Conservation (phyloP, 352 stramenopile species). For the Peronospora farinosa region DNA sequence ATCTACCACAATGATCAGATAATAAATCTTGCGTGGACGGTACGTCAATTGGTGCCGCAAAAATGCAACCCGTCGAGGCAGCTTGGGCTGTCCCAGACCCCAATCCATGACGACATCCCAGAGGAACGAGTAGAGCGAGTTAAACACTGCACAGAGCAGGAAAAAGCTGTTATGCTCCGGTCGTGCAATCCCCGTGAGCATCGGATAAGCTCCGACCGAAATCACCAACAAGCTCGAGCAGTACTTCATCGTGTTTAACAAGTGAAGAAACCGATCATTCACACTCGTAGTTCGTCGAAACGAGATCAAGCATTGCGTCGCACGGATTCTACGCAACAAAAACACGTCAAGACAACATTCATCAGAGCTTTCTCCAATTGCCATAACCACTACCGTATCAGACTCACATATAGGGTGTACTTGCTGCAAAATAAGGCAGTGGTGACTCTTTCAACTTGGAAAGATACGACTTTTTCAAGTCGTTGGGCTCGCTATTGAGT, state of each 20-base stretch:
- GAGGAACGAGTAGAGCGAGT: slow-evolving; percentile 93
- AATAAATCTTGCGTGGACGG: slow-evolving; percentile 78
- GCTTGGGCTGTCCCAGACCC: slow-evolving; percentile 78
- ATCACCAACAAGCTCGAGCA: slow-evolving; percentile 76
- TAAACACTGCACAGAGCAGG: slow-evolving; percentile 79
- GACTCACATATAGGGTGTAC: slow-evolving; percentile 64
- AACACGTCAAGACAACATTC: slow-evolving; percentile 1
- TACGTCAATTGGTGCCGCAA: slow-evolving; percentile 70
- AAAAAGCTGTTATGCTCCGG: slow-evolving; percentile 66
- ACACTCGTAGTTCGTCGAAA: slow-evolving; percentile 60
- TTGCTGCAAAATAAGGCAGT: slow-evolving; percentile 65
- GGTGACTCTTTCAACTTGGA: slow-evolving; percentile 70
- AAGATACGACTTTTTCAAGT: slow-evolving; percentile 46
- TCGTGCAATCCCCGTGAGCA: slow-evolving; percentile 46
- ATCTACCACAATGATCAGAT: slow-evolving; percentile 88
- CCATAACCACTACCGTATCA: not conserved
- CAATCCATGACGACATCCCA: slow-evolving; percentile 98
- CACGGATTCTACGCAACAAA: slow-evolving; percentile 47
- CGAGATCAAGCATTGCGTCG: slow-evolving; percentile 75
- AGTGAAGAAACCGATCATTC: slow-evolving; percentile 74
- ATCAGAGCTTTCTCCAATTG: not conserved
- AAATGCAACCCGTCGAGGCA: slow-evolving; percentile 37
- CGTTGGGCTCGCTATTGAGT: slow-evolving; percentile 38
- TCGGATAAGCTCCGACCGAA: slow-evolving; percentile 63
- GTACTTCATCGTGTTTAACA: slow-evolving; percentile 86